These are phyloP conservation scores for Castanea sativa DNA, from an alignment of 306 rosid genomes.

Conservation along the genomic window DNA sequence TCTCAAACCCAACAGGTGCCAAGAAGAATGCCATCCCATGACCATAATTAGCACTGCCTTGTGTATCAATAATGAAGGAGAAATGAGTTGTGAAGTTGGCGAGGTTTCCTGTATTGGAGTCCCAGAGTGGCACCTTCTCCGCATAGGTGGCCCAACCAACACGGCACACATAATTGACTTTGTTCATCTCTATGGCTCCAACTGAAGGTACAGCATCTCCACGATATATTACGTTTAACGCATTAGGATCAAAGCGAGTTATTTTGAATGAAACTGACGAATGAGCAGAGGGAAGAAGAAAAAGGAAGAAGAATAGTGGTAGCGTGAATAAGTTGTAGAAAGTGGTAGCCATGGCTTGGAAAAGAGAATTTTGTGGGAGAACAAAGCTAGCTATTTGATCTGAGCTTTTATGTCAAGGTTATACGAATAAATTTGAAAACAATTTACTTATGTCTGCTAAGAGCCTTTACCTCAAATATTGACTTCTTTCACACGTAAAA, in stretches of 20 bases:
- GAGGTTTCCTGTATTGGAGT: constrained; percentile 19
- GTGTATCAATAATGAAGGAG: constrained; percentile 31
- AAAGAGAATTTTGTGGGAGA: not conserved
- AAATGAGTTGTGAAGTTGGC: constrained; percentile 39
- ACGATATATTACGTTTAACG: constrained; percentile 19
- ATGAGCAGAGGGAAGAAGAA: not conserved
- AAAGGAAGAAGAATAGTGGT: not conserved
- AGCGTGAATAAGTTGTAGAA: not conserved
- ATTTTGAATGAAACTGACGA: constrained; percentile 31
- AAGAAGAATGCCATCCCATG: constrained; percentile 41
- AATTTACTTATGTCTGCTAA: no score
- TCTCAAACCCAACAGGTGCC: constrained; percentile 30
- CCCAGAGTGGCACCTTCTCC: constrained; percentile 38
- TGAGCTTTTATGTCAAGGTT: no score
- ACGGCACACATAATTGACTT: not conserved
- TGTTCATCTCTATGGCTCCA: constrained; percentile 16
- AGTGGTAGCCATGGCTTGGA: constrained; percentile 3
- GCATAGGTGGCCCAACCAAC: constrained; percentile 38
- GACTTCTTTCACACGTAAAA: no score
- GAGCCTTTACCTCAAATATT: no score
- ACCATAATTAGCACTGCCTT: not conserved
- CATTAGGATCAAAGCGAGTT: constrained; percentile 3
- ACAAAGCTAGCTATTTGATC: not conserved
- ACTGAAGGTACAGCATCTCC: constrained; percentile 31
- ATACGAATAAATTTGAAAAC: no score